Conservation (phyloP, 2,329 filamentous ascomycete genomes). For the Hymenotorrendiella dingleyae region DNA sequence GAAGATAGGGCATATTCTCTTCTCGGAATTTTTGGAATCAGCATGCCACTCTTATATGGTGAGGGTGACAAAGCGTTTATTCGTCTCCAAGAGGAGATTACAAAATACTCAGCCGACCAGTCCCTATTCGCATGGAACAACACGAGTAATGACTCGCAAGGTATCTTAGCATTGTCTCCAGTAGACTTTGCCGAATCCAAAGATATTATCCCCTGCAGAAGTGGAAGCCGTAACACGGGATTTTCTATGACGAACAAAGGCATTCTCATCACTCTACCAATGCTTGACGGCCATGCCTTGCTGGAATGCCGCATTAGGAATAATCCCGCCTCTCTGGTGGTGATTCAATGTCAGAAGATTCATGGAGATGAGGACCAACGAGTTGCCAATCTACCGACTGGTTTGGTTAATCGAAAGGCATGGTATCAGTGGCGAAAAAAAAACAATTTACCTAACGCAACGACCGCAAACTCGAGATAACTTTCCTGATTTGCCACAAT, state of each 20-base stretch:
- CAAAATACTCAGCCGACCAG: constrained; percentile 28
- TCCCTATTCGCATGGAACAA: constrained; percentile 31
- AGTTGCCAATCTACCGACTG: not conserved
- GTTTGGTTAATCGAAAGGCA: not conserved
- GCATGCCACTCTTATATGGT: constrained; percentile 33
- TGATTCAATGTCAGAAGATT: not conserved
- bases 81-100: constrained; percentile 24
- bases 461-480: not conserved
- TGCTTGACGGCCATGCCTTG: not conserved
- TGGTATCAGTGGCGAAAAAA: not conserved
- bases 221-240: not conserved
- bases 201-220: not conserved
- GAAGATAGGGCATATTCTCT: constrained; percentile 31
- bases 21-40: constrained; percentile 32
- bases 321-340: not conserved
- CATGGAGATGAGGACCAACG: not conserved
- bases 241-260: not conserved
- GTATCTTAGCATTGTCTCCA: constrained; percentile 3
- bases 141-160: not conserved
- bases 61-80: constrained; percentile 31
- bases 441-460: not conserved
- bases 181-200: not conserved
- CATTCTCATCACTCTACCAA: not conserved
- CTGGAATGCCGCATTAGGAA: not conserved
- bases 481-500: not conserved